Evolutionary conservation across 805 yeast species (phyloP), one percentile per base, ranked within the genome.

Genomic region (Candida ortonii): DNA sequence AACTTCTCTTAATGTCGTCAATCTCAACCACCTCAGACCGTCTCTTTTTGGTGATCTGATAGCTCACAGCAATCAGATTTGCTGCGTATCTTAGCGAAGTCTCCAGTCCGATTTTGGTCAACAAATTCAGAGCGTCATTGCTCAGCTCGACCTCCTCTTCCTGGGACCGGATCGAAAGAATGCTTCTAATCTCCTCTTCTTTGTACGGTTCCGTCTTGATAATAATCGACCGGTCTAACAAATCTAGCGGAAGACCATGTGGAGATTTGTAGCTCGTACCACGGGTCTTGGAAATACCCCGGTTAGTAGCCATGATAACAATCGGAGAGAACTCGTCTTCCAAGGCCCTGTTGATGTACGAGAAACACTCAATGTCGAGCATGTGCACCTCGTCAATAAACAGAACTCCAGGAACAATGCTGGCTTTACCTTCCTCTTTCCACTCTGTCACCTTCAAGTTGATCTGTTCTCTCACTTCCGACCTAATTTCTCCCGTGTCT

Each of bases 371-470:
- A 52, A 93, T 83, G 62, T 93, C 99, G 46, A 93, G 77, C 97
- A 93, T 93, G 65, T 93, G 96, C 32, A 89, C 97, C 67, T 93
- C 99, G 63, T 93, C 99, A 50, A 93, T 88, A 62, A 93, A 93
- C 50, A 93, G 69, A 16, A 93, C 99, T 53, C 99, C 99, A 2
- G 99, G 99, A 39, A 93, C 85, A 30, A 93, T 73, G 64, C 90
- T 97, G 9, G 99, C 99, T 34, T 90, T 85, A 41, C 98, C 98
- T 67, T 93, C 97, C 62, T 90, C 96, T 40, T 90, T 90, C 69
- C 94, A 93, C 62, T 88, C 88, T 22, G 90, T 97, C 28, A 93
- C 96, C 65, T 87, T 88, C 30, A 43, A 37, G 38, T 57, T 57
- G 28, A 57, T 57, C 40, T 57, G 62, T 31, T 57, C 62, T 65